Base-by-base conservation (phyloP, 176 grass and related monocot species). In the Pharus latifolius region DNA sequence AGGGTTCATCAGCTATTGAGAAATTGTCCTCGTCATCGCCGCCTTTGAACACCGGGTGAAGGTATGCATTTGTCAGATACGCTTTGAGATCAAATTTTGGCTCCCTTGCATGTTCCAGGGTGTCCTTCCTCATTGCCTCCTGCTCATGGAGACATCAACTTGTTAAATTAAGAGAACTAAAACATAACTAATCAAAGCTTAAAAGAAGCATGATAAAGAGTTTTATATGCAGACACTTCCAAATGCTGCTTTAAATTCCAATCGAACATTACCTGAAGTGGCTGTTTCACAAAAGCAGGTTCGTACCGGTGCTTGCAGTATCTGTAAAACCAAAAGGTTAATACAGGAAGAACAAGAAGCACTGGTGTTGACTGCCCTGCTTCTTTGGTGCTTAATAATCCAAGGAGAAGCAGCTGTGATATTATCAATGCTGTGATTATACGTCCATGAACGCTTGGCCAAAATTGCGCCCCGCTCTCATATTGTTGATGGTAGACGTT, bases 111-210 rank as follows among this genome's bases (percentile, higher is more conserved):
- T 48, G 84, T 65, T 99, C 95, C 11, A 99, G 56, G 6, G 87
- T 99, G 62, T 99, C 95, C 56, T 94, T 98, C 87, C 76, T 88
- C 95, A 94, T 99, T 20, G 95, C 95, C 82, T 99, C 95, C 95
- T 99, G 78, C 22, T 2, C 27, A 63, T 4, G 35, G 35, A 38
- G 8, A 38, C 9, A 9, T 5, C 9, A 38, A 9, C 35, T 38
- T 38, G 35, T 38, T 38, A 38, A 9, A 4, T 38, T 5, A 38
- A 38, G 35, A 9, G 35, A 38, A 9, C 4, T 4, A 38, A 4
- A 38, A 5, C 35, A 38, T 38, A 38, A 38, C 4, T 9, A 5
- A 5, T 4, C 4, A 9, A 38, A 38, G 35, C 35, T 38, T 38
- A 38, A 38, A 38, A 38, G 35, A 38, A 38, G 8, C 35, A 38